These are phyloP conservation scores for Dipteronia dyeriana DNA, from an alignment of 345 rosid genomes.

Conservation along the genomic window DNA sequence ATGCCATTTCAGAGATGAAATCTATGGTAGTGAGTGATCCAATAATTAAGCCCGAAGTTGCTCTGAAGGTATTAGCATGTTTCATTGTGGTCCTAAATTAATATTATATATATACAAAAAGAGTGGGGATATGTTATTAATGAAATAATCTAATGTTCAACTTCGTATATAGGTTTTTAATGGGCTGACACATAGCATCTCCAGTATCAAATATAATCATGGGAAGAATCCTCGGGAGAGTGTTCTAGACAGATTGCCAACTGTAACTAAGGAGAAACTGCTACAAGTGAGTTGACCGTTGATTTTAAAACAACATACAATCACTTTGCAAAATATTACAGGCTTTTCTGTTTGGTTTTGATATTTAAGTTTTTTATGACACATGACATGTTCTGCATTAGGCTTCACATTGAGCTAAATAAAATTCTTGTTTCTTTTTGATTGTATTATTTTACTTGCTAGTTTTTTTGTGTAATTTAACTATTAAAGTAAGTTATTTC, in stretches of 20 bases:
- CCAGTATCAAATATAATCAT: conserved; percentile 67
- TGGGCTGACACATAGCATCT: conserved; percentile 72
- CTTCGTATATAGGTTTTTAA: conserved; percentile 64
- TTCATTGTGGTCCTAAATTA: neutral
- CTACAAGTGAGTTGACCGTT: conserved; percentile 53
- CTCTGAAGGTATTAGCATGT: conserved; percentile 58
- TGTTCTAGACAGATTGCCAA: conserved; percentile 76
- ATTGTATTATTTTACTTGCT: neutral
- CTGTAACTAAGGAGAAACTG: conserved; percentile 68
- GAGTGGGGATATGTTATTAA: conserved; percentile 16
- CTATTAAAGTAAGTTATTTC: conserved; percentile 3
- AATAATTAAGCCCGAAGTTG: conserved; percentile 65
- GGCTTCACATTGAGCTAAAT: conserved; percentile 5
- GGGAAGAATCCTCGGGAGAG: conserved; percentile 84
- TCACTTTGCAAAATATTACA: neutral
- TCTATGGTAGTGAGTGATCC: conserved; percentile 62
- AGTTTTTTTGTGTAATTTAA: conserved; percentile 20
- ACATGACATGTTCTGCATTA: conserved; percentile 3
- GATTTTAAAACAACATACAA: neutral
- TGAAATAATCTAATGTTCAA: conserved; percentile 11
- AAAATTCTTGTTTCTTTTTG: conserved; percentile 1
- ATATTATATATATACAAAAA: neutral
- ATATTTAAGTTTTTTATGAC: neutral
- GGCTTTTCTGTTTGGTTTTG: neutral
- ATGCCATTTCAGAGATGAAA: conserved; percentile 57